These are phyloP conservation scores for Blastobotrys attinorum DNA, from an alignment of 805 yeast genomes.

Conservation along the genomic window DNA sequence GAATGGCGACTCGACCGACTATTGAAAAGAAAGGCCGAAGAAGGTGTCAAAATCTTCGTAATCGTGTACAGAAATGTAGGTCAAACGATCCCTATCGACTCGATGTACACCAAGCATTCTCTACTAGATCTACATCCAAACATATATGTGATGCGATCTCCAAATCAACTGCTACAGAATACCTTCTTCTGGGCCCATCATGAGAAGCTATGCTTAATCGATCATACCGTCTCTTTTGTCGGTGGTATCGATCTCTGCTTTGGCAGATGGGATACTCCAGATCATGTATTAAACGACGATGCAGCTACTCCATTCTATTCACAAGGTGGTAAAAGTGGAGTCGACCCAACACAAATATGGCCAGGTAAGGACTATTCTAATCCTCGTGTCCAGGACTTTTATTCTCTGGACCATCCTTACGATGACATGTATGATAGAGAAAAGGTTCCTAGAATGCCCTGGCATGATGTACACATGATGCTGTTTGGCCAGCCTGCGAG, in stretches of 20 bases:
- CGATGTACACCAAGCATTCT: slow-evolving; percentile 90
- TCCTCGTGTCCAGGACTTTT: slow-evolving; percentile 87
- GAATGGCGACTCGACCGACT: slow-evolving; percentile 87
- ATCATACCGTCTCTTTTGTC: slow-evolving; percentile 78
- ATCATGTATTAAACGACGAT: slow-evolving; percentile 84
- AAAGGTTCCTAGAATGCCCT: slow-evolving; percentile 88
- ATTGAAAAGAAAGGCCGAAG: slow-evolving; percentile 80
- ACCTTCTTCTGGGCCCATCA: slow-evolving; percentile 99
- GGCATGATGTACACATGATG: slow-evolving; percentile 99
- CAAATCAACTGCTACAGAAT: slow-evolving; percentile 87
- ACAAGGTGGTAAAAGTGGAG: background rate
- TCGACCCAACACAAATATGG: slow-evolving; percentile 50
- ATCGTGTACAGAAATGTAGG: slow-evolving; percentile 93
- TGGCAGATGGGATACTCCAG: slow-evolving; percentile 95
- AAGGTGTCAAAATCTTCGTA: slow-evolving; percentile 90
- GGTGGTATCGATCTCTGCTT: slow-evolving; percentile 96
- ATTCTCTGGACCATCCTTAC: slow-evolving; percentile 71
- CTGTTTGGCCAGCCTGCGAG: slow-evolving; percentile 91
- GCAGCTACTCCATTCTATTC: slow-evolving; percentile 23
- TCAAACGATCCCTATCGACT: slow-evolving; percentile 85
- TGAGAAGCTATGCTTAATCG: slow-evolving; percentile 82
- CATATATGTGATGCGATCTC: slow-evolving; percentile 86
- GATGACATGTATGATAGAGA: slow-evolving; percentile 87
- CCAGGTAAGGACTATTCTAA: slow-evolving; percentile 98
- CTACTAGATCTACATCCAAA: slow-evolving; percentile 77